A percentile compares a stretch with the other conserved stretches of the same genome.
Conservation (phyloP, 768 basidiomycete genomes). For the Candolleomyces efflorescens region DNA sequence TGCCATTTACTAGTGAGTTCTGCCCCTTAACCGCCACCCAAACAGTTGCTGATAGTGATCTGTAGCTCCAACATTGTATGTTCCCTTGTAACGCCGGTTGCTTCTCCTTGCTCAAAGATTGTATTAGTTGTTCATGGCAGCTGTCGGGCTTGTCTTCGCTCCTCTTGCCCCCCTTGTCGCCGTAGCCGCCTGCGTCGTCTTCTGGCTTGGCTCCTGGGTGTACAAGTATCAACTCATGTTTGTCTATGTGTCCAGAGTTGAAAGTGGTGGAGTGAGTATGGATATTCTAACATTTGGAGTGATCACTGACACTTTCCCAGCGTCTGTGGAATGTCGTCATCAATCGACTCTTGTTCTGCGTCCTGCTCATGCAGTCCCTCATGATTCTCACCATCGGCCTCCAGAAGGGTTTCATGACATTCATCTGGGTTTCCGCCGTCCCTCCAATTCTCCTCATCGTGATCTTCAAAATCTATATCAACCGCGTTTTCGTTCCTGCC, state of each 20-base stretch:
- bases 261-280: slow-evolving; percentile 83
- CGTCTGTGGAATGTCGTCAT: slow-evolving; percentile 92
- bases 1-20: slow-evolving; percentile 76
- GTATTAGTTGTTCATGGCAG: slow-evolving; percentile 75
- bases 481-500: slow-evolving; percentile 55
- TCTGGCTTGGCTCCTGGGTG: slow-evolving; percentile 83
- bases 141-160: slow-evolving; percentile 92
- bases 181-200: slow-evolving; percentile 76
- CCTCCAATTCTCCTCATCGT: slow-evolving; percentile 80
- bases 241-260: slow-evolving; percentile 82
- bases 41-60: slow-evolving; percentile 6
- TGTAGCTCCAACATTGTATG: slow-evolving; percentile 54
- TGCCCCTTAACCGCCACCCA: slow-evolving; percentile 8
- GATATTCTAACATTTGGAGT: slow-evolving; percentile 2
- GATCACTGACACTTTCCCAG: slow-evolving; percentile 30
- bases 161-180: slow-evolving; percentile 90
- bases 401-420: slow-evolving; percentile 67
- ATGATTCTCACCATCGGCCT: slow-evolving; percentile 89
- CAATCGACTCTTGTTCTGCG: slow-evolving; percentile 78
- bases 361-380: slow-evolving; percentile 82
- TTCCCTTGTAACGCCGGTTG: slow-evolving; percentile 10
- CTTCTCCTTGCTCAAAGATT: neutral
- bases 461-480: slow-evolving; percentile 82
- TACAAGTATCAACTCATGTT: slow-evolving; percentile 99
- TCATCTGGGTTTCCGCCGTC: slow-evolving; percentile 77